A percentile compares a stretch with the other conserved stretches of the same genome.
phyloP scores from a whole-genome alignment of 331 rosid genomes.

The Pyrus hybrid region DNA sequence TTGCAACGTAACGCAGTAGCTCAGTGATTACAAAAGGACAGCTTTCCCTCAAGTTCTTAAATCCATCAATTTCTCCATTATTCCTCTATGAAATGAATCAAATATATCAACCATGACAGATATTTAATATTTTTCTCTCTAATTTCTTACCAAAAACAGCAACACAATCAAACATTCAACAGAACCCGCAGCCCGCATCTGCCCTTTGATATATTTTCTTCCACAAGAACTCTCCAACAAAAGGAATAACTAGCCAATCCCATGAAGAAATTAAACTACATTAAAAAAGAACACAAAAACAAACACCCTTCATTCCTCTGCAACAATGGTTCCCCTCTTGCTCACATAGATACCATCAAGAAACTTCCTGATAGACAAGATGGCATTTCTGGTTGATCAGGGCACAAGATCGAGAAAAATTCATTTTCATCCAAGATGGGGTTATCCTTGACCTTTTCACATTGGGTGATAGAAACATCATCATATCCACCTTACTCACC shows the following conservation, averaged over 20 bases:
- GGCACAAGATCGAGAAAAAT: constrained; percentile 63
- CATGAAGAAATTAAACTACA: neutral
- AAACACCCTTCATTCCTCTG: constrained; percentile 27
- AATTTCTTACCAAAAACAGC: too few relatives aligned
- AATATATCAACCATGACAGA: too few relatives aligned
- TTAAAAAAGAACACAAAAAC: neutral
- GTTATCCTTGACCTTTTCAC: constrained; percentile 70
- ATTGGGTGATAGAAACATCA: too few relatives aligned
- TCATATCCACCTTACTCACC: too few relatives aligned
- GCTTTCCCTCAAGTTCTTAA: constrained; percentile 41
- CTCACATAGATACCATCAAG: constrained; percentile 46
- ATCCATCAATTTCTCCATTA: constrained; percentile 38
- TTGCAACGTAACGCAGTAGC: constrained; percentile 46
- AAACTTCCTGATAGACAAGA: constrained; percentile 77
- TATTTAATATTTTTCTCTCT: too few relatives aligned
- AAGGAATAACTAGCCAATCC: neutral
- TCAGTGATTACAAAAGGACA: constrained; percentile 46
- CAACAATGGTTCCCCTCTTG: constrained; percentile 31
- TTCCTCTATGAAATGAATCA: too few relatives aligned
- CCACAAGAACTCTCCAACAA: neutral
- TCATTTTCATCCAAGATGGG: constrained; percentile 64
- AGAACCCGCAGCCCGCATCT: too few relatives aligned
- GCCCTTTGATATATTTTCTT: too few relatives aligned
- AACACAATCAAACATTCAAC: too few relatives aligned
- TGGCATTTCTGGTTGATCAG: too few relatives aligned